Base-by-base conservation (phyloP, 331 rosid genomes). In the Quercus tomentella region DNA sequence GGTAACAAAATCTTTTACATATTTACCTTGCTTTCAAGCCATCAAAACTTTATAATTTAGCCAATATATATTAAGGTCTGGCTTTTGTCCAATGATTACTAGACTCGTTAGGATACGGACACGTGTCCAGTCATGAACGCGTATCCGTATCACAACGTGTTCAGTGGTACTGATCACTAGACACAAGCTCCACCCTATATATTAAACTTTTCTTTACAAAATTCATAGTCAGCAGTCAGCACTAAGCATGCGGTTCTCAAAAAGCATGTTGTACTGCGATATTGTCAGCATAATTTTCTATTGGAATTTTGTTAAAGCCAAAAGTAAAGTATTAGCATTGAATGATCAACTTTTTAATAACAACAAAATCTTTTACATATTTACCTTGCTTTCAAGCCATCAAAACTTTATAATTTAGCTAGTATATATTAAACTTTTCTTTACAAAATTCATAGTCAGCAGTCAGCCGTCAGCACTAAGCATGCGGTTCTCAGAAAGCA, bases 81-180 rank as follows among this genome's bases (percentile, higher is more conserved):
- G 2, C 3, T 26, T 26, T 26, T 26, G 28, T 26, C 0, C 2
- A 26, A 0, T 26, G 28, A 26, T 0, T 3, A 26, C 30, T 2
- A 26, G 2, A 26, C 30, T 3, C 30, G 4, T 26, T 26, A 26
- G 0, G 30, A 26, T 26, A 26, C 0, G 0, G 30, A 26, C 0
- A 26, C 3, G 0, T 26, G 0, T 26, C 4, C 4, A 26, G 4
- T 26, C 3, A 2, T 26, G 0, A 26, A 26, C 0, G 0, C 0
- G 0, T 26, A 26, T 26, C 0, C 0, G 4, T 3, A 26, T 26
- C 3, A 3, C 30, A 26, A 26, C 0, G 4, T 26, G 30, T 26
- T 3, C 4, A 2, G 30, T 2, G 30, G 4, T 0, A 26, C 0
- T 26, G 28, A n/a, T 3, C 28, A 2, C 28, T 26, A 26, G 0